Evolutionary conservation across 306 rosid genomes (phyloP), one percentile per base, ranked within the genome.

Genomic region (Phaseolus lunatus): DNA sequence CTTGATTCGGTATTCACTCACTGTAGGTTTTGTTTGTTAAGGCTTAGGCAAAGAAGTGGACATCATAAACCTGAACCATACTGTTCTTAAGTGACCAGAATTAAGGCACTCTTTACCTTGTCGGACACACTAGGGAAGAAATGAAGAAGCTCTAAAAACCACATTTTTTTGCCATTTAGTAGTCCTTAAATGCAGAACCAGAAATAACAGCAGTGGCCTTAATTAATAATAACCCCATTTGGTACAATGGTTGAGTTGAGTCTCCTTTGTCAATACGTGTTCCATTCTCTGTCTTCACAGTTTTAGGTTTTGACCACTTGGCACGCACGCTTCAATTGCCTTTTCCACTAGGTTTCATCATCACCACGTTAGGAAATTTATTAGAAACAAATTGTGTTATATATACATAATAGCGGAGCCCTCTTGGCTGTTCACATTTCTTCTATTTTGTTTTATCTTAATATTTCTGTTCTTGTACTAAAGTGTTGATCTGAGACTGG

Each of bases 301-400:
- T 69, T 70, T 67, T 67, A 41, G 58, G 54, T 56, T 81, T 82
- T 57, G 65, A 70, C 80, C 86, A 86, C 81, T 86, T 85, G 88
- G 57, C 85, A 48, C 7, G 47, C 33, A 43, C 7, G 4, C 8
- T 31, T 2, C 39, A 45, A 45, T 62, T 23, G 44, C 63, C 67
- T 9, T 56, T 29, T 71, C 66, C 26, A 23, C 23, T 24, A 47
- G 65, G 18, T 37, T 37, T 81, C 78, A 19, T 68, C 81, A 83
- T 59, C 79, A 75, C 75, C 44, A n/a, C 22, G 12, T 57, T 83
- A 56, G 12, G 74, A 78, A 83, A 26, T 71, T 74, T 9, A 65
- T 70, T 9, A 59, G 52, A 52, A 15, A 67, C 27, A 39, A 64
- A 5, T 18, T 23, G 49, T 45, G 18, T 24, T 59, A 12, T 35